Conservation (phyloP, 306 rosid species). For the Canavalia gladiata region DNA sequence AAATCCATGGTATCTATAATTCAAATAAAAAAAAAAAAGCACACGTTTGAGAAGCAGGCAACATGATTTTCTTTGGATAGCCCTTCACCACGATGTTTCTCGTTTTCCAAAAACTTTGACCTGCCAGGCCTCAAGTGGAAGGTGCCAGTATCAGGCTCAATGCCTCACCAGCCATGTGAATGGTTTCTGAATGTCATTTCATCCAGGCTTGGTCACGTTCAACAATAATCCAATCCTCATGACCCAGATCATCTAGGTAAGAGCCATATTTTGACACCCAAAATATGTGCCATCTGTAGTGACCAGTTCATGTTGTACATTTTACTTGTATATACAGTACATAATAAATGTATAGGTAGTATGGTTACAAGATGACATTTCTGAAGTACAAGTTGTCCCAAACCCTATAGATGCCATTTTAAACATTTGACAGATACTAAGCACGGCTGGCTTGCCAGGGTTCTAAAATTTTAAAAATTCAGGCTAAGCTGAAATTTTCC, state of each 20-base stretch:
- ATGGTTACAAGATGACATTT: slow-evolving; percentile 65
- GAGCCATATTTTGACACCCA: slow-evolving; percentile 51
- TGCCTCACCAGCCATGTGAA: slow-evolving; percentile 51
- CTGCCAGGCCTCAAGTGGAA: slow-evolving; percentile 35
- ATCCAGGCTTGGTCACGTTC: slow-evolving; percentile 46
- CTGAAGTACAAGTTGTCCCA: slow-evolving; percentile 57
- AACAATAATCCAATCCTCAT: slow-evolving; percentile 40
- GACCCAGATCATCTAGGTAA: slow-evolving; percentile 53
- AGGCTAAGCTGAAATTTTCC: slow-evolving; percentile 48
- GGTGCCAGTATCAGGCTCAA: slow-evolving; percentile 35
- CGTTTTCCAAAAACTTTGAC: slow-evolving; percentile 32
- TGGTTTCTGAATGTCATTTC: slow-evolving; percentile 40
- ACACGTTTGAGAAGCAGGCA: slow-evolving; percentile 33
- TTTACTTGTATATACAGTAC: slow-evolving; percentile 74
- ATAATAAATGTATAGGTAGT: slow-evolving; percentile 53
- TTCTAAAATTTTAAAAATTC: slow-evolving; percentile 43
- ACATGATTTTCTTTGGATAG: slow-evolving; percentile 42
- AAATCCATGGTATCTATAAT: slow-evolving; percentile 41
- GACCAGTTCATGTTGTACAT: slow-evolving; percentile 74
- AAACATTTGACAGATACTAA: slow-evolving; percentile 34
- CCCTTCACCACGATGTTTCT: slow-evolving; percentile 41
- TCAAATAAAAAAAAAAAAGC: slow-evolving; percentile 1
- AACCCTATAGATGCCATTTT: slow-evolving; percentile 55
- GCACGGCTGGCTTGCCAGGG: slow-evolving; percentile 47
- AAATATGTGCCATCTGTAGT: slow-evolving; percentile 66